Evolutionary conservation across 176 grass and related monocot species (phyloP), one percentile per base, ranked within the genome.

Genomic region (Thalia dealbata): DNA sequence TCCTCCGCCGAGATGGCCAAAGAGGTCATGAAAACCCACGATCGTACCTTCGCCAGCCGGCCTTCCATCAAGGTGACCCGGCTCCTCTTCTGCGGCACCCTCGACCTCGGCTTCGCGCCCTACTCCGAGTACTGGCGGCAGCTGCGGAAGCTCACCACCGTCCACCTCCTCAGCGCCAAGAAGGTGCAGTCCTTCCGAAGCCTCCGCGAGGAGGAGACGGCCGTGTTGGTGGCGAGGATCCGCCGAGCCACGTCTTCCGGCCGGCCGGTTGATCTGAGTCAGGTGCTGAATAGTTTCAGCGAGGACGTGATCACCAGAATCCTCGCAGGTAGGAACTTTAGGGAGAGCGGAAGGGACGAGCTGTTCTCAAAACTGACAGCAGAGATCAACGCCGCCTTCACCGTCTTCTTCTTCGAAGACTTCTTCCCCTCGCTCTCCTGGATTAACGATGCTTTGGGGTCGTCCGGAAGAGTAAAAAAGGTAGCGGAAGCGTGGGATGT

Each of bases 11-110:
- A 76, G 6, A 55, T 70, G 25, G 80, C 80, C 14, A 24, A 61
- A 26, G 23, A 60, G 67, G 16, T 82, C 62, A 51, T 82, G 74
- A 75, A 54, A 21, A 77, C 80, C 22, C 66, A 82, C 8, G 80
- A 82, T 19, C 52, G 28, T 12, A 18, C 14, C 51, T 82, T 82
- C 10, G 80, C 74, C 4, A 72, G 50, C 38, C 52, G 66, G 22
- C 80, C 80, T 64, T 21, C 65, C 30, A 22, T 70, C 3, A 61
- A 71, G 19, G 23, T 44, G 10, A 23, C 16, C 14, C 16, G 58
- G 3, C 64, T 42, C 67, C 25, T 71, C 14, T 10, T 70, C 51
- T 46, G 61, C 18, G 54, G 25, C 3, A 27, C 29, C 52, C 16
- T 21, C 7, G 64, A 56, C 62, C 27, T 81, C 21, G 65, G 51